Evolutionary conservation across 2,329 filamentous ascomycete genomes (phyloP).

Genomic region (Pestalotiopsis sp.): DNA sequence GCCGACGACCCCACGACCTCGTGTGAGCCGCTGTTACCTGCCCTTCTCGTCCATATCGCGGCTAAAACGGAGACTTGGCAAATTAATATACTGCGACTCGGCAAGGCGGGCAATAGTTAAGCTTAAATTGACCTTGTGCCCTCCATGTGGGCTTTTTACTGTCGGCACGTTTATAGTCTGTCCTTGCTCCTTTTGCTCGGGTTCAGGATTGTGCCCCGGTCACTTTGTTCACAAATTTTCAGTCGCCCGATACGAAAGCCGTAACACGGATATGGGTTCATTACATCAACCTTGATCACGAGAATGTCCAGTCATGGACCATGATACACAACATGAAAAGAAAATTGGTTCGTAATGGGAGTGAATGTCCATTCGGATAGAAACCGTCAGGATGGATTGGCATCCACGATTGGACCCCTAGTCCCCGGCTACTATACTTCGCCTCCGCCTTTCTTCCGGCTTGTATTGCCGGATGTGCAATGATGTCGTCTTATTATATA

Average conservation of each 20-base stretch:
- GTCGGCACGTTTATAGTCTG: neutral
- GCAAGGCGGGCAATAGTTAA: neutral
- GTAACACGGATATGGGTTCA: neutral
- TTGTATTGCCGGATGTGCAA: neutral
- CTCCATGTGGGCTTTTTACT: neutral
- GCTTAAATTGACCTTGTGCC: neutral
- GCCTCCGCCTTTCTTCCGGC: neutral
- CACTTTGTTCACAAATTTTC: neutral
- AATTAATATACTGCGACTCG: neutral
- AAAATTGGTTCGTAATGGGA: neutral
- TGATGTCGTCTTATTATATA: neutral
- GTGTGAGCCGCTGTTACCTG: neutral
- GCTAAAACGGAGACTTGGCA: conserved; percentile 3
- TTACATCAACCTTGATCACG: no score
- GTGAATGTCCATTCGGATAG: neutral
- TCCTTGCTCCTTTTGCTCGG: neutral
- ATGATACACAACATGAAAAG: neutral
- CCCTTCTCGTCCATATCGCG: conserved; percentile 3
- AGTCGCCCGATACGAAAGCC: neutral
- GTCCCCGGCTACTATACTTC: neutral
- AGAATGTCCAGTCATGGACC: neutral
- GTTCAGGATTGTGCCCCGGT: no score
- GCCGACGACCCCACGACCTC: neutral
- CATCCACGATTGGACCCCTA: neutral
- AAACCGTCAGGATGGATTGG: neutral